Evolutionary conservation across 805 yeast species (phyloP), one percentile per base, ranked within the genome.

Genomic region (Candida taoyuanica): DNA sequence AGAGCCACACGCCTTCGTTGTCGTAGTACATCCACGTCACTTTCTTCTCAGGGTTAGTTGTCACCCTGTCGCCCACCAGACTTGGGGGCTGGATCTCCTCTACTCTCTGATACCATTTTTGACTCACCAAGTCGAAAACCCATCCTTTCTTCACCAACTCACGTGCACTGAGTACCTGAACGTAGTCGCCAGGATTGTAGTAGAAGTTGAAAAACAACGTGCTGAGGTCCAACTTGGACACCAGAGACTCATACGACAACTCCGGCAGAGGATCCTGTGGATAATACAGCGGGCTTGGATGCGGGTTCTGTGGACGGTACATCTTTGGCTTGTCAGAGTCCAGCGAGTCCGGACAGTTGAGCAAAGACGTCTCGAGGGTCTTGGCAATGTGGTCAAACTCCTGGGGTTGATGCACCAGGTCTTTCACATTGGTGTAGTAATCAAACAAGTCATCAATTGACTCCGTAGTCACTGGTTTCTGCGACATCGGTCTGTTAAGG

Each of bases 121-220:
- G 73, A 34, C 78, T 72, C 37, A 77, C 79, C 46, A 73, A 76
- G 61, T 85, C 85, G 58, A 74, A 78, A 35, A 77, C 67, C 98
- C 98, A 91, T 19, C 91, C 87, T 52, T 95, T 74, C 43, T 73
- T 71, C 44, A 68, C 63, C 43, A 91, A 70, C 63, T 91, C 97
- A 49, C 77, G 73, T 2, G 96, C 94, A 4, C 96, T 85, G 40
- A 79, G 63, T 46, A 75, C 71, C 58, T 84, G 93, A 44, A 80
- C 76, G 52, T 81, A 81, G 14, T 81, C 70, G 19, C 82, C 85
- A 50, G 77, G 84, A 37, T 65, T 66, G 48, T 88, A 93, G 65
- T 93, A 93, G 63, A 93, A 93, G 35, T 91, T 84, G 68, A 85
- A 93, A 50, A 91, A 89, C 49, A 93, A 63, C 2, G 98, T 91